phyloP scores from a whole-genome alignment of 2,329 filamentous ascomycete genomes.

The Rhinocladiella mackenziei region DNA sequence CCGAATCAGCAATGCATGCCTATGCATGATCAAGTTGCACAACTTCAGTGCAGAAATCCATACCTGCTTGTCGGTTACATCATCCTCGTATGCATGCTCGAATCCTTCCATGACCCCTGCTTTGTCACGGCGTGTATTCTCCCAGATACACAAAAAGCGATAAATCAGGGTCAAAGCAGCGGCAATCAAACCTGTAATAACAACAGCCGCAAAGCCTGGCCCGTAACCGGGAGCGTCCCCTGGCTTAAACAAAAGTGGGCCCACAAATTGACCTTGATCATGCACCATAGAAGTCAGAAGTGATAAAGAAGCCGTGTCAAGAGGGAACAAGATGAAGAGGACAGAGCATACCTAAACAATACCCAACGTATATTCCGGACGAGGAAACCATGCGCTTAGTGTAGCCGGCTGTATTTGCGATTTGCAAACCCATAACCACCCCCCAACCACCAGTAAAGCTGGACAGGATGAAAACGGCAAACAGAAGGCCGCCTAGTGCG shows the following conservation, averaged over 20 bases:
- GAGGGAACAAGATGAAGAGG: no score
- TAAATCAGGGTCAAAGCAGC: constrained; percentile 32
- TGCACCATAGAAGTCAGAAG: no score
- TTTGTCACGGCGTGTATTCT: constrained; percentile 19
- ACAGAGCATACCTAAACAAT: constrained; percentile 32
- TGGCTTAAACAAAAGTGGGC: constrained; percentile 35
- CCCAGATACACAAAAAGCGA: constrained; percentile 26
- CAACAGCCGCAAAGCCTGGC: constrained; percentile 34
- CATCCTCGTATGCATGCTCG: constrained; percentile 52
- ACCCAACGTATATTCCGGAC: constrained; percentile 24
- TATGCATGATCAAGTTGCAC: no score
- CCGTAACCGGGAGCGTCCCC: constrained; percentile 33
- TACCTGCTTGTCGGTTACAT: constrained; percentile 45
- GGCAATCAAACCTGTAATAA: constrained; percentile 7
- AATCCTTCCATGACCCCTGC: constrained; percentile 42
- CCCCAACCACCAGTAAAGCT: constrained; percentile 47
- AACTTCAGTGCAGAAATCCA: no score
- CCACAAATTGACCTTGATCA: no score
- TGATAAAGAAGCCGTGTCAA: no score
- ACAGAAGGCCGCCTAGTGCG: constrained; percentile 45
- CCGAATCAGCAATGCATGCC: no score
- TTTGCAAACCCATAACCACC: constrained; percentile 48
- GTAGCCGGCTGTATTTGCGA: constrained; percentile 34
- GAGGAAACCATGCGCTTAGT: constrained; percentile 27
- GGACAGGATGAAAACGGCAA: constrained; percentile 49